A percentile compares a stretch with the other conserved stretches of the same genome.
phyloP scores from a whole-genome alignment of 1,139 yeast species.

The Lipomyces yarrowii region DNA sequence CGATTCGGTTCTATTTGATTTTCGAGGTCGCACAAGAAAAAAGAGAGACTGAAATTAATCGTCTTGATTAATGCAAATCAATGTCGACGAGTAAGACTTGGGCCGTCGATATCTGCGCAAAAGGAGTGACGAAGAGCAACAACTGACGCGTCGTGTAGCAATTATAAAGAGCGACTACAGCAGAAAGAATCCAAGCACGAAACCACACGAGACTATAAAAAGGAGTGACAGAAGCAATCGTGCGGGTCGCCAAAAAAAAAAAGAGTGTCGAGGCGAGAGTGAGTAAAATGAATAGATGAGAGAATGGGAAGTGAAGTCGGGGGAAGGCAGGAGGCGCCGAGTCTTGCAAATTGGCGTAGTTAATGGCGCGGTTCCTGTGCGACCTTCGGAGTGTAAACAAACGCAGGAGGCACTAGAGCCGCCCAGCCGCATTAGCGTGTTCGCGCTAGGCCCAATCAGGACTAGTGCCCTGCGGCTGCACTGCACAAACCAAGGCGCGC shows the following conservation, averaged over 20 bases:
- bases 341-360: not conserved
- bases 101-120: too few relatives aligned
- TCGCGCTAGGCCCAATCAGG: not conserved
- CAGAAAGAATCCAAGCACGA: too few relatives aligned
- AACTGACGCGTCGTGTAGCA: not conserved
- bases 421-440: not conserved
- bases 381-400: not conserved
- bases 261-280: too few relatives aligned
- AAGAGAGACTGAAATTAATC: not conserved
- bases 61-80: not conserved
- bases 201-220: too few relatives aligned
- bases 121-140: not conserved
- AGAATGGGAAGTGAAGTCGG: too few relatives aligned
- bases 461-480: not conserved
- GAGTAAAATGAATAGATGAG: too few relatives aligned
- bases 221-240: too few relatives aligned
- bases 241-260: too few relatives aligned
- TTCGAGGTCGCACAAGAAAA: not conserved
- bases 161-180: not conserved
- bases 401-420: not conserved
- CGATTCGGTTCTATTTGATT: not conserved
- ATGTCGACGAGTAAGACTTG: not conserved
- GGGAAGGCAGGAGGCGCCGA: too few relatives aligned
- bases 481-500: not conserved
- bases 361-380: not conserved